Evolutionary conservation across 345 rosid species (phyloP), one percentile per base, ranked within the genome.

Genomic region (Salix suchowensis): DNA sequence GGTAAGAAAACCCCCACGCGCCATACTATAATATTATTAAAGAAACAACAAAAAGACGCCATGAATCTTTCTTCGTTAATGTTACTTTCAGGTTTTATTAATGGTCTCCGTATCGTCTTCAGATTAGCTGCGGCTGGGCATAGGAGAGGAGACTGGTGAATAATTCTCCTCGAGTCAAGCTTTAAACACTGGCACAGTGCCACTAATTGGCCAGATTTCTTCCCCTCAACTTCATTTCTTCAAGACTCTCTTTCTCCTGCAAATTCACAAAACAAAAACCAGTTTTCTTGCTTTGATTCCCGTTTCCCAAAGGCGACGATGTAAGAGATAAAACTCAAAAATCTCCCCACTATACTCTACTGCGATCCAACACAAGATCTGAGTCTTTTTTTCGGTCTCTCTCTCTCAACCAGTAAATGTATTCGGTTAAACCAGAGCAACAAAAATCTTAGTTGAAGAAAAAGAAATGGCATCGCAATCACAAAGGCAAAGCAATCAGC

Each of bases 381-480:
- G 16, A 19, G 23, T 65, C 44, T 40, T 30, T 19, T 66, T 34
- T 34, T 34, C 37, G 10, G n/a, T 65, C 19, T 4, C 26, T 65
- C 19, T 4, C 26, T 6, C 24, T 6, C 39, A 10, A 64, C n/a
- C 37, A 12, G 60, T 64, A 19, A 34, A 24, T 19, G 36, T 58
- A 58, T 24, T 4, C 9, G 62, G 62, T 19, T n/a, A 21, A 72
- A 37, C 10, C 37, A 32, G 50, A 50, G 3, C 12, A 50, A 30
- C 12, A 24, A 66, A 18, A 18, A 67, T 37, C 32, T 74, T 4
- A 19, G 4, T 23, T 18, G 13, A 5, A 26, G 24, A 48, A 46
- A 34, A 3, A 65, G 30, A n/a, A 72, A 85, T 87, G 89, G 85
- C 85, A 16, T 87, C 89, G 0, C 64, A 68, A 73, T 16, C 78